phyloP scores from a whole-genome alignment of 768 basidiomycete genomes.

The Tulasnella sp. region DNA sequence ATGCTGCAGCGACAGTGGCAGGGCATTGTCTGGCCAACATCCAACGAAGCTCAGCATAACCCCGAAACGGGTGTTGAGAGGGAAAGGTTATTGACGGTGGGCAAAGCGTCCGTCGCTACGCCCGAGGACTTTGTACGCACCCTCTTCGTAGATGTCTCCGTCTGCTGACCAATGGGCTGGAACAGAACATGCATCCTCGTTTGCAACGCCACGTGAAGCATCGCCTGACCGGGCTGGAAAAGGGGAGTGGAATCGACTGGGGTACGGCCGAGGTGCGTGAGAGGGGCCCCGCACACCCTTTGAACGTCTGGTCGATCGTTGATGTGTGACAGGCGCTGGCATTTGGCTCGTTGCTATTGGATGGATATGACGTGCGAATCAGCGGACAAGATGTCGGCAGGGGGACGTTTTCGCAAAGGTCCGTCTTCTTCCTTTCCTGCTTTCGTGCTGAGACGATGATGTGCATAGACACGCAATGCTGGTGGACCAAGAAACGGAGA shows the following conservation, averaged over 20 bases:
- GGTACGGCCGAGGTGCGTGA: conserved; percentile 67
- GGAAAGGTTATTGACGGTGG: conserved; percentile 44
- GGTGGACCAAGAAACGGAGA: conserved; percentile 75
- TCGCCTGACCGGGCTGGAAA: conserved; percentile 55
- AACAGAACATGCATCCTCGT: conserved; percentile 65
- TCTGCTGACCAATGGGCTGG: background rate
- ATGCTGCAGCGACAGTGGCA: conserved; percentile 60
- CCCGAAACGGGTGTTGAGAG: conserved; percentile 57
- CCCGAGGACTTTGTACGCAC: conserved; percentile 50
- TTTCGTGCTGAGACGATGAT: background rate
- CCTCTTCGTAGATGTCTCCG: background rate
- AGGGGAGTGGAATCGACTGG: conserved; percentile 69
- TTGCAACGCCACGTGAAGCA: conserved; percentile 68
- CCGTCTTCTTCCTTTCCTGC: conserved; percentile 10
- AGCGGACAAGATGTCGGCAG: conserved; percentile 89
- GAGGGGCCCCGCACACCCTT: background rate
- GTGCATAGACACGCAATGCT: conserved; percentile 68
- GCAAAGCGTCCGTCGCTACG: conserved; percentile 51
- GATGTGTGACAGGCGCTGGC: conserved; percentile 51
- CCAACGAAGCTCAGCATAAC: conserved; percentile 36
- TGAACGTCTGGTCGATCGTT: background rate
- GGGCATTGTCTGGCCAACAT: conserved; percentile 48
- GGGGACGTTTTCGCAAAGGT: conserved; percentile 79
- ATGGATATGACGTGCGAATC: conserved; percentile 73
- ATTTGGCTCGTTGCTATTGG: conserved; percentile 72